Evolutionary conservation across 805 yeast species (phyloP).

Genomic region (Nematodospora valgi): DNA sequence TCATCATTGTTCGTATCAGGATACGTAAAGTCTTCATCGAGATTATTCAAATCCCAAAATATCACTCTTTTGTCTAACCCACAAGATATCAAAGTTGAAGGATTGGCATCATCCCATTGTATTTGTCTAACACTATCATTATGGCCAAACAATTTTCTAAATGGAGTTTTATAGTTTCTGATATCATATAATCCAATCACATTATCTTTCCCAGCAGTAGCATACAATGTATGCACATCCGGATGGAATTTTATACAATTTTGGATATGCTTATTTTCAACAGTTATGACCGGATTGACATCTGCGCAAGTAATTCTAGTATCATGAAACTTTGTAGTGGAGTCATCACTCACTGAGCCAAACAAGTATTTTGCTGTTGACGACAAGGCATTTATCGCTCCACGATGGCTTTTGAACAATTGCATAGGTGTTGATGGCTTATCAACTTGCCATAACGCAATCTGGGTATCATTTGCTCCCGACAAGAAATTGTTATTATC

Average conservation of each 20-base stretch:
- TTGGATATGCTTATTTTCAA: constrained; percentile 52
- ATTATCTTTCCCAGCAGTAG: constrained; percentile 77
- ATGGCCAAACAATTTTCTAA: constrained; percentile 70
- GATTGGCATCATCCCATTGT: constrained; percentile 47
- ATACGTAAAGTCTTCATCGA: constrained; percentile 50
- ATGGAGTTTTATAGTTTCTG: constrained; percentile 55
- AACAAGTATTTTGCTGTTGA: constrained; percentile 39
- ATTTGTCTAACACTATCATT: constrained; percentile 41
- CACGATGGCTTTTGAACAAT: constrained; percentile 48
- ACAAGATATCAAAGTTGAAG: constrained; percentile 53
- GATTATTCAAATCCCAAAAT: constrained; percentile 67
- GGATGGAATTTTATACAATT: constrained; percentile 70
- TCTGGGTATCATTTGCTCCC: constrained; percentile 63
- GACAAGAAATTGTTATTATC: constrained; percentile 47
- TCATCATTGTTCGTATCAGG: constrained; percentile 31
- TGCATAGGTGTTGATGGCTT: constrained; percentile 44
- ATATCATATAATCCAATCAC: constrained; percentile 74
- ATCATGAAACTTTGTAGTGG: constrained; percentile 59
- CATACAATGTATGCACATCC: constrained; percentile 49
- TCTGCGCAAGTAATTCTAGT: constrained; percentile 34
- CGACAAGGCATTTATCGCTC: constrained; percentile 64
- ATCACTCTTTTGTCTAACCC: constrained; percentile 66
- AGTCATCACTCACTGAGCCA: constrained; percentile 73
- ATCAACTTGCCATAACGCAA: constrained; percentile 67
- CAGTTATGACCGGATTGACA: constrained; percentile 40